phyloP scores from a whole-genome alignment of 2,329 filamentous ascomycete species.

The Penicillium hordei region DNA sequence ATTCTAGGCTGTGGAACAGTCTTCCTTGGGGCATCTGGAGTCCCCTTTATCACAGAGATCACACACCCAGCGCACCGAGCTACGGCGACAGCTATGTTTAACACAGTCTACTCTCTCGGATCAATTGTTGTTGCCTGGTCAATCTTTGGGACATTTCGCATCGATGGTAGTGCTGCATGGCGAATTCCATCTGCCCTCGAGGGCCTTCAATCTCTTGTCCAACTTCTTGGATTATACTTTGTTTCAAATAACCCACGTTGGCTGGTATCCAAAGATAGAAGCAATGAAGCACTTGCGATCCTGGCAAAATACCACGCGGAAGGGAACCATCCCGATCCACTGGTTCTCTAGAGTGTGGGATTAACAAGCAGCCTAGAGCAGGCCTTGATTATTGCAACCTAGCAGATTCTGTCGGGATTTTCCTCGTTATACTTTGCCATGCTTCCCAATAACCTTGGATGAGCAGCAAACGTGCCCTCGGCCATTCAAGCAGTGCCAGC shows the following conservation, averaged over 20 bases:
- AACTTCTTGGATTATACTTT: neutral
- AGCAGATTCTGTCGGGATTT: too few relatives aligned
- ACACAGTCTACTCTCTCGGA: neutral
- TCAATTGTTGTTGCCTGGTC: constrained; percentile 51
- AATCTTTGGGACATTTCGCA: neutral
- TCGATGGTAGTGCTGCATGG: neutral
- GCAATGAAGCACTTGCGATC: neutral
- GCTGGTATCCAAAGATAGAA: neutral
- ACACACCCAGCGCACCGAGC: neutral
- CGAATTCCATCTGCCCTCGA: neutral
- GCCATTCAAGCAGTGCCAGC: neutral
- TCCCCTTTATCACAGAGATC: neutral
- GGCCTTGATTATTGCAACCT: neutral
- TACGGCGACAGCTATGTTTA: neutral
- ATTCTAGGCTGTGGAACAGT: neutral
- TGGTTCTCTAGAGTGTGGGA: neutral
- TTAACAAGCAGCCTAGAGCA: neutral
- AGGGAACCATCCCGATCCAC: neutral
- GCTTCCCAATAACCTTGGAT: neutral
- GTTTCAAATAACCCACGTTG: neutral
- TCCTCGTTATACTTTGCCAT: too few relatives aligned
- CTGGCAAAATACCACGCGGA: neutral
- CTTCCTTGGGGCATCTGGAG: neutral
- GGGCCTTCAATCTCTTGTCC: neutral
- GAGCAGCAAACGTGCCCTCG: constrained; percentile 1